Conservation (phyloP, 352 stramenopile species). For the Phytopythium aichiense region DNA sequence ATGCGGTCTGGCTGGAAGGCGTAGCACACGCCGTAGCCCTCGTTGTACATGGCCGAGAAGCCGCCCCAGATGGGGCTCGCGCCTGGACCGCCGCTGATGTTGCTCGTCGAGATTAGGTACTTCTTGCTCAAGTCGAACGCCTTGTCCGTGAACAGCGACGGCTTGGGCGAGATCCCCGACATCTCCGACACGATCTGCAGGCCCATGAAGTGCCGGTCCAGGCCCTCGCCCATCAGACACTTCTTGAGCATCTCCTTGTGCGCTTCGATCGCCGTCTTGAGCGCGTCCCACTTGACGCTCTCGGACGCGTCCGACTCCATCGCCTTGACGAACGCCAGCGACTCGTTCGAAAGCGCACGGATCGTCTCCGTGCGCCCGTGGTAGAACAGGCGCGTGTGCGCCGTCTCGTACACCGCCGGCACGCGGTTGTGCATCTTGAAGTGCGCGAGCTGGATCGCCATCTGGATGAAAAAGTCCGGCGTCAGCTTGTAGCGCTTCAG, state of each 20-base stretch:
- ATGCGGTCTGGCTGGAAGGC: slow-evolving; percentile 92
- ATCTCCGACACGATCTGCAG: slow-evolving; percentile 93
- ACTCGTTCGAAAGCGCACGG: slow-evolving; percentile 86
- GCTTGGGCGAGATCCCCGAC: slow-evolving; percentile 83
- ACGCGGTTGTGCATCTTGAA: slow-evolving; percentile 94
- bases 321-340: slow-evolving; percentile 88
- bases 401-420: slow-evolving; percentile 96
- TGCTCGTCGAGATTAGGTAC: slow-evolving; percentile 94
- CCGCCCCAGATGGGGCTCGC: slow-evolving; percentile 96
- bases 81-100: slow-evolving; percentile 91
- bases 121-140: slow-evolving; percentile 93
- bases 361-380: slow-evolving; percentile 95
- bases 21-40: slow-evolving; percentile 96
- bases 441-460: slow-evolving; percentile 96
- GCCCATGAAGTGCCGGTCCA: slow-evolving; percentile 96
- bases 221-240: slow-evolving; percentile 80
- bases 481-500: slow-evolving; percentile 95
- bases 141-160: slow-evolving; percentile 92
- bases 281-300: slow-evolving; percentile 80
- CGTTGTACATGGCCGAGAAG: slow-evolving; percentile 93
- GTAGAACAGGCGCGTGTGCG: slow-evolving; percentile 96
- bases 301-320: slow-evolving; percentile 73
- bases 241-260: slow-evolving; percentile 92
- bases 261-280: slow-evolving; percentile 84
- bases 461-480: slow-evolving; percentile 97